Percentiles rank a stretch among this genome's conserved stretches.
These are phyloP conservation scores for Cyberlindnera misumaiensis DNA, from an alignment of 805 yeast species.

Conservation along the genomic window DNA sequence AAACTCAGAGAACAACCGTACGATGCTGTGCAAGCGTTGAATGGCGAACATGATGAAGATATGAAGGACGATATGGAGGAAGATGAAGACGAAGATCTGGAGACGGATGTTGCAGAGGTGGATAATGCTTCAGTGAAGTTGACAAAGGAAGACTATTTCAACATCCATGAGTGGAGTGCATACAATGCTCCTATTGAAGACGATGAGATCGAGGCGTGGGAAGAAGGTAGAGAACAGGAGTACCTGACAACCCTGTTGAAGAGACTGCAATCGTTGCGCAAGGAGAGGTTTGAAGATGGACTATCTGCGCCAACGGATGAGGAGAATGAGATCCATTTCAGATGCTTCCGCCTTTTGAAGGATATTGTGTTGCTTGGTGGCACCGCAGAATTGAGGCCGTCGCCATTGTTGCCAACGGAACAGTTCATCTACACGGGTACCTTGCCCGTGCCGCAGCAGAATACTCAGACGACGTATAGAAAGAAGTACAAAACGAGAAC, in stretches of 20 bases:
- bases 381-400: slow-evolving; percentile 26
- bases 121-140: slow-evolving; percentile 2
- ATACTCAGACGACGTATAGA: slow-evolving; percentile 6
- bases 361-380: slow-evolving; percentile 34
- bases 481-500: slow-evolving; percentile 19
- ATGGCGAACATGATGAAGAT: slow-evolving; percentile 6
- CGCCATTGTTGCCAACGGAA: slow-evolving; percentile 54
- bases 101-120: not conserved
- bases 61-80: slow-evolving; percentile 6
- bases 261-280: slow-evolving; percentile 45
- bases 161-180: slow-evolving; percentile 45
- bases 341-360: slow-evolving; percentile 38
- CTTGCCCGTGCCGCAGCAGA: slow-evolving; percentile 54
- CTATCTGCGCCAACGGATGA: slow-evolving; percentile 32
- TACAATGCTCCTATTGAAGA: slow-evolving; percentile 36
- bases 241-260: slow-evolving; percentile 38
- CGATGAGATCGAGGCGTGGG: slow-evolving; percentile 44
- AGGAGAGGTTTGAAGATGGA: slow-evolving; percentile 31
- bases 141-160: slow-evolving; percentile 14
- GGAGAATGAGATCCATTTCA: slow-evolving; percentile 37
- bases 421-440: slow-evolving; percentile 72
- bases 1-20: slow-evolving; percentile 9
- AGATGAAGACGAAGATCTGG: slow-evolving; percentile 3
- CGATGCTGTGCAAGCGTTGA: not conserved
- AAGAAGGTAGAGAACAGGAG: slow-evolving; percentile 34